Evolutionary conservation across 139 green algal species (phyloP).

Genomic region (Chlorella sp.): DNA sequence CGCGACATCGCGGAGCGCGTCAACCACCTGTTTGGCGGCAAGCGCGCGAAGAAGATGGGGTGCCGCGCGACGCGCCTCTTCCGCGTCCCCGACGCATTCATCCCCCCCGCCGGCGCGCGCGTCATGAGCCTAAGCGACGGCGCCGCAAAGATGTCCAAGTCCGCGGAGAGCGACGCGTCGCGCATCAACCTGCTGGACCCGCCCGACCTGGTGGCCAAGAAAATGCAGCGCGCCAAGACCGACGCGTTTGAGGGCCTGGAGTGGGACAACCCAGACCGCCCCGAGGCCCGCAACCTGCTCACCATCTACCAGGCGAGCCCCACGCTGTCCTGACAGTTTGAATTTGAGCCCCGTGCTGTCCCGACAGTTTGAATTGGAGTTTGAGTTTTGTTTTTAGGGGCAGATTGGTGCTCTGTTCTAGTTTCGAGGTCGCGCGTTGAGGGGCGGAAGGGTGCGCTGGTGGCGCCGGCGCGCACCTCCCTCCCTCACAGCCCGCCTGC

Average conservation of each 20-base stretch:
- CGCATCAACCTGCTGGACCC: slow-evolving; percentile 96
- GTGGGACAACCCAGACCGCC: slow-evolving; percentile 86
- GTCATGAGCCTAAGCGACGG: slow-evolving; percentile 98
- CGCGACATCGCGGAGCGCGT: slow-evolving; percentile 75
- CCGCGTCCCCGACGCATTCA: slow-evolving; percentile 92
- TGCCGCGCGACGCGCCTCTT: slow-evolving; percentile 76
- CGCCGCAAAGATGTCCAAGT: slow-evolving; percentile 97
- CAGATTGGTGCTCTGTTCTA: too few species aligned
- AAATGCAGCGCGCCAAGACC: slow-evolving; percentile 88
- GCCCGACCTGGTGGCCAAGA: slow-evolving; percentile 81
- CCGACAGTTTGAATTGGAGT: slow-evolving; percentile 71
- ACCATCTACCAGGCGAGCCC: slow-evolving; percentile 95
- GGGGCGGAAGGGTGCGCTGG: too few species aligned
- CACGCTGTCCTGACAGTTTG: too few species aligned
- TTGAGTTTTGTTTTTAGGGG: slow-evolving; percentile 1
- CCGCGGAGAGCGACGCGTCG: slow-evolving; percentile 80
- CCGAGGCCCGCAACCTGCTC: slow-evolving; percentile 95
- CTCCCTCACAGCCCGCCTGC: not conserved
- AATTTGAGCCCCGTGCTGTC: too few species aligned
- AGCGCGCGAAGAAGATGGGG: slow-evolving; percentile 97
- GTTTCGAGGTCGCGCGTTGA: too few species aligned
- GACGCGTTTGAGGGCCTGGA: slow-evolving; percentile 83
- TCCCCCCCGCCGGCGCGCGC: slow-evolving; percentile 86
- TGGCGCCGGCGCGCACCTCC: too few species aligned
- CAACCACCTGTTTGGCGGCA: slow-evolving; percentile 92